Base-by-base conservation (phyloP, 495 filamentous ascomycete genomes). In the Penicillium macrosclerotiorum region DNA sequence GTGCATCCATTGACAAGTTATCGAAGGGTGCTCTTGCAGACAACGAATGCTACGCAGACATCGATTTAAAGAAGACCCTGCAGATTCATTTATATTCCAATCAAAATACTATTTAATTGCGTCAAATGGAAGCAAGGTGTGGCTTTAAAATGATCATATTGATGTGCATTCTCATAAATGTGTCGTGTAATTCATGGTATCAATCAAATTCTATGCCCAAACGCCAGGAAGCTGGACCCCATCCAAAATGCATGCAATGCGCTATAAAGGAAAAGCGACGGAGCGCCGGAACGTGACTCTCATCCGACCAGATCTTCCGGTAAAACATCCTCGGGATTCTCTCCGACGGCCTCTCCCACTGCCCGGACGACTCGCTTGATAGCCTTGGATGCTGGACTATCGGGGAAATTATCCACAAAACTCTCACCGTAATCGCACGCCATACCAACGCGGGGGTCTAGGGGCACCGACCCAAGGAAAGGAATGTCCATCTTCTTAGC, bases 361-460 rank as follows among this genome's bases (percentile, higher is more conserved):
- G 76, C 79, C 33, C 73, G 78, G 4, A 96, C 92, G 19, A 96
- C 89, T 22, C 66, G 68, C 68, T 78, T 82, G 24, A 96, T 76
- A 3, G 89, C 89, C 47, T 71, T 72, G 54, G 86, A 90, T 2
- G 91, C 90, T 20, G 92, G 91, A 53, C 88, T 95, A 49, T 97
- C 92, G 0, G 92, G 88, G 64, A 86, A 98, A 32, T 80, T 79
- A 45, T 97, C 90, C 54, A 97, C 88, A 67, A 96, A 97, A 62
- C 90, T 96, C 78, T 97, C 94, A 1, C 93, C 93, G 67, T 86
- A 96, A 62, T 98, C 93, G 57, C 91, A 94, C 3, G 90, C 83
- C 86, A 96, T 95, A 1, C 93, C 91, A 41, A 98, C 91, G 36
- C 92, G 74, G 4, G 93, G 92, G 54, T 98, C 93, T 33, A 98